Evolutionary conservation across 2,329 filamentous ascomycete species (phyloP).

Genomic region (Penicillium sp.): DNA sequence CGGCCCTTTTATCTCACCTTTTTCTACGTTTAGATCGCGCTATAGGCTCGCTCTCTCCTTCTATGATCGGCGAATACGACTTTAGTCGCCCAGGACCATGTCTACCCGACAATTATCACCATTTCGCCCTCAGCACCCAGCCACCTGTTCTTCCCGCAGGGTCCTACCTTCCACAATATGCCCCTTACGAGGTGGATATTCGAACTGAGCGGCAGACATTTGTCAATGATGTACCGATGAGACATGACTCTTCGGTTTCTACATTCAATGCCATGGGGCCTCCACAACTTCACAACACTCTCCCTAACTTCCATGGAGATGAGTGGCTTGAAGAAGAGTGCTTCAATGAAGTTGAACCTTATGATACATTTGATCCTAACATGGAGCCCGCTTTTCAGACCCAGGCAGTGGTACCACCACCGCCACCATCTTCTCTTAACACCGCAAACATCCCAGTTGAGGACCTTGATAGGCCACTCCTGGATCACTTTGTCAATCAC

Average conservation of each 20-base stretch:
- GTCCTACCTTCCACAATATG: conserved; percentile 50
- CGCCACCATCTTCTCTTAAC: conserved; percentile 56
- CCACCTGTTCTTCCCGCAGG: background rate
- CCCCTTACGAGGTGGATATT: conserved; percentile 91
- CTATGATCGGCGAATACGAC: background rate
- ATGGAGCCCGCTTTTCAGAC: background rate
- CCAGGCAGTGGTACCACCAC: background rate
- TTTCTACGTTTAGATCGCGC: background rate
- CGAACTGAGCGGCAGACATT: conserved; percentile 94
- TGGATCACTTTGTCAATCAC: conserved; percentile 87
- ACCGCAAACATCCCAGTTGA: conserved; percentile 73
- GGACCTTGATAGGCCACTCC: conserved; percentile 78
- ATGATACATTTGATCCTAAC: conserved; percentile 21
- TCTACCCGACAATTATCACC: background rate
- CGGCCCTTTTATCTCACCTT: background rate
- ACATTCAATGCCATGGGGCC: conserved; percentile 92
- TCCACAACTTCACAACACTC: conserved; percentile 66
- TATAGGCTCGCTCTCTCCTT: background rate
- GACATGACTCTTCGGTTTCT: conserved; percentile 82
- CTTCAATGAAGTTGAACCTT: conserved; percentile 58
- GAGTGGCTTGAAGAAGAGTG: conserved; percentile 73
- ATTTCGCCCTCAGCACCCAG: background rate
- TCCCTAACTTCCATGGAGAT: conserved; percentile 63
- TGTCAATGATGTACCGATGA: conserved; percentile 82
- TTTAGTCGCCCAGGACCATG: background rate